phyloP scores from a whole-genome alignment of 23 red algal genomes.

The Pyropia haitanensis region DNA sequence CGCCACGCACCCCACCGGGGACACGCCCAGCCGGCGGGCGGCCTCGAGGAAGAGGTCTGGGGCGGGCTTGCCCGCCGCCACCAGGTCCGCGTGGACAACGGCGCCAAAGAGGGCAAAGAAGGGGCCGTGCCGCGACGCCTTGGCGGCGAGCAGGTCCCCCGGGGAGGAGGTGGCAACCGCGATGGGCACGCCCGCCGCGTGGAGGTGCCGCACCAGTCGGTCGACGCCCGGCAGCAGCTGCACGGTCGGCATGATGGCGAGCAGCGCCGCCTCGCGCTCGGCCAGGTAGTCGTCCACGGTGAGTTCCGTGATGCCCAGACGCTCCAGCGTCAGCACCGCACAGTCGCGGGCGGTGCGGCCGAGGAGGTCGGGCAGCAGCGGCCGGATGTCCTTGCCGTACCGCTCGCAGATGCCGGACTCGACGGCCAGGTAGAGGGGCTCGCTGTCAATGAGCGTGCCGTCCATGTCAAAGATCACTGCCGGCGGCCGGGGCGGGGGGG shows the following conservation, averaged over 20 bases:
- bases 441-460: conserved; percentile 81
- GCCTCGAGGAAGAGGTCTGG: conserved; percentile 84
- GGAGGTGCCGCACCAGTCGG: conserved; percentile 22
- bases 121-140: conserved; percentile 24
- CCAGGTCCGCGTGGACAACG: conserved; percentile 50
- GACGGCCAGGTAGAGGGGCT: conserved; percentile 59
- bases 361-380: conserved; percentile 35
- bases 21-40: conserved; percentile 46
- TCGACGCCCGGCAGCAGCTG: conserved; percentile 35
- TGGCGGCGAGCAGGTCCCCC: conserved; percentile 21
- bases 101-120: conserved; percentile 58
- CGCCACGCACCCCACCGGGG: conserved; percentile 54
- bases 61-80: conserved; percentile 60
- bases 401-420: conserved; percentile 30
- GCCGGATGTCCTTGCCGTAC: conserved; percentile 40
- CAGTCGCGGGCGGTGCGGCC: conserved; percentile 33
- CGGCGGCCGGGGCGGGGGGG: background rate
- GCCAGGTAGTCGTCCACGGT: conserved; percentile 41
- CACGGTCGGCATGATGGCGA: conserved; percentile 10
- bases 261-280: conserved; percentile 24
- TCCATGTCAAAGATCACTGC: conserved; percentile 98
- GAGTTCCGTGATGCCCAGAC: background rate
- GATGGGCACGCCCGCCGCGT: conserved; percentile 9
- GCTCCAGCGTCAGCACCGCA: conserved; percentile 2
- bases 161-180: conserved; percentile 59